Base-by-base conservation (phyloP, 768 basidiomycete species). In the Pleurotus tuber-regium region DNA sequence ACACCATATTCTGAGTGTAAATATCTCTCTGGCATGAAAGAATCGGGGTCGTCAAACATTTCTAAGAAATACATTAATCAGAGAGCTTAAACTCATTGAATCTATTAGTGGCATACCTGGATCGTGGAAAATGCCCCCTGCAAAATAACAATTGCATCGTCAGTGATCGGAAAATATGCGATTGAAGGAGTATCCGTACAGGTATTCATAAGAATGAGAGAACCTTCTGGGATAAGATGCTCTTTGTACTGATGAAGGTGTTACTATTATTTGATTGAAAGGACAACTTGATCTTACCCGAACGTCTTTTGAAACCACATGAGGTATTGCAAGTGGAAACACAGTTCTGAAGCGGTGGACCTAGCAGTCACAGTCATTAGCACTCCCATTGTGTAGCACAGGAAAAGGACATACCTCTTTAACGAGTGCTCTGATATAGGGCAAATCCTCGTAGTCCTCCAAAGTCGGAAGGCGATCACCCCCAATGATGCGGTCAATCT, bases 351-450 rank as follows among this genome's bases (percentile, higher is more conserved):
- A 61, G 11, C 61, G 40, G 18, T 55, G 50, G 16, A 33, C 30
- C 47, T 36, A 38, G 8, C 8, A 3, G 8, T 14, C 31, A 7
- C 2, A 16, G 9, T 33, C 11, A 12, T 29, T n/a, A 11, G 6
- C 12, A 18, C 14, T 21, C 16, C 19, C 14, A 21, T 18, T 19
- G n/a, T 14, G 21, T 11, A 7, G 18, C 19, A 19, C 29, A 16
- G 16, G 16, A 16, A 14, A 14, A 16, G 11, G 21, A 14, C 25
- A 8, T 23, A 59, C 58, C 51, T 64, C 64, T 42, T 51, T 50
- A 43, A 63, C 51, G 16, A 65, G 47, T 4, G 66, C 61, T 2
- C 59, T 42, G 4, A 64, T 51, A 46, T 65, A 68, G 6, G 65
- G 65, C n/a, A 65, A 51, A 6, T 56, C 41, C 9, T 57, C 49